These are phyloP conservation scores for Penicillium daleae DNA, from an alignment of 495 filamentous ascomycete species.

Conservation along the genomic window DNA sequence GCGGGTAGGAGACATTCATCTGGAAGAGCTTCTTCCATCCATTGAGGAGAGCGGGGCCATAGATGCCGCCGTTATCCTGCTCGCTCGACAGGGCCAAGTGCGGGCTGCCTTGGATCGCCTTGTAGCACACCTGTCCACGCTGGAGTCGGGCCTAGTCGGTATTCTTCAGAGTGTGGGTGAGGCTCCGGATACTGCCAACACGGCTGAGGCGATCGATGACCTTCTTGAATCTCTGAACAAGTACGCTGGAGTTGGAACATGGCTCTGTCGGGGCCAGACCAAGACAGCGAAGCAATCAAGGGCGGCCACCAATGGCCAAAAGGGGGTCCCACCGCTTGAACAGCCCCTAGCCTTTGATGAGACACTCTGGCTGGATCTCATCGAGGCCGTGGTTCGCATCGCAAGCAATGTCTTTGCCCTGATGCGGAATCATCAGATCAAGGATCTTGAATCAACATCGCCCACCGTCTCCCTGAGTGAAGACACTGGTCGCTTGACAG, in stretches of 20 bases:
- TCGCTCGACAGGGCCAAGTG: conserved; percentile 88
- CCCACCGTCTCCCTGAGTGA: conserved; percentile 10
- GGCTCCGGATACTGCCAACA: conserved; percentile 57
- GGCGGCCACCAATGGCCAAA: conserved; percentile 42
- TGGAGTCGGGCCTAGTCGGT: conserved; percentile 78
- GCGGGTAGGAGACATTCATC: conserved; percentile 75
- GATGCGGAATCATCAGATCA: conserved; percentile 32
- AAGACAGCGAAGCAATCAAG: conserved; percentile 57
- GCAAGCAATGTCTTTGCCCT: conserved; percentile 62
- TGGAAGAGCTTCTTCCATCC: conserved; percentile 80
- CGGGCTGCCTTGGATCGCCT: conserved; percentile 83
- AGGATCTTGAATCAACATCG: conserved; percentile 20
- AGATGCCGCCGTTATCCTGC: conserved; percentile 89
- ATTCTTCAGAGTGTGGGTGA: conserved; percentile 62
- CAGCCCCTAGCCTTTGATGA: conserved; percentile 77
- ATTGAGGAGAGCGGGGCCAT: conserved; percentile 90
- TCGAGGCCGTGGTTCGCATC: conserved; percentile 81
- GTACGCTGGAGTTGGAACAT: conserved; percentile 87
- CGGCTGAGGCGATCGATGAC: conserved; percentile 55
- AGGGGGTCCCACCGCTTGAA: conserved; percentile 47
- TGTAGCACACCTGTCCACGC: conserved; percentile 71
- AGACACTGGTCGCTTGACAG: conserved; percentile 54
- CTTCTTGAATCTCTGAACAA: conserved; percentile 80
- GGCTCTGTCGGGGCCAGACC: conserved; percentile 92
- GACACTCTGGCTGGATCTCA: conserved; percentile 85